Percentiles rank a stretch among this genome's conserved stretches.
These are phyloP conservation scores for Linum trigynum DNA, from an alignment of 345 rosid species.

Conservation along the genomic window DNA sequence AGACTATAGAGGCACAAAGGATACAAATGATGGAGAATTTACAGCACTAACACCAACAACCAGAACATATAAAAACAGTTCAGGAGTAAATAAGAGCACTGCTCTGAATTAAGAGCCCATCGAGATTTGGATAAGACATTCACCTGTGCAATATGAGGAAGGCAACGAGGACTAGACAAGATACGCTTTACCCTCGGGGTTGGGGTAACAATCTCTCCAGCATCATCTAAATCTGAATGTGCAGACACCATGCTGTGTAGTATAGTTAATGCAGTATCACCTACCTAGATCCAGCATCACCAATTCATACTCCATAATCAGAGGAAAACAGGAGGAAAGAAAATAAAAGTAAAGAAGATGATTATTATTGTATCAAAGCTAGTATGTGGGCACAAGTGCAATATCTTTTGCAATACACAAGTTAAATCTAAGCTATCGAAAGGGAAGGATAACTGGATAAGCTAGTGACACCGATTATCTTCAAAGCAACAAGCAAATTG, in stretches of 20 bases:
- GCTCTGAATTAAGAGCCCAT: no score
- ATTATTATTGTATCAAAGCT: no score
- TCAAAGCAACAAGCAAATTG: neutral
- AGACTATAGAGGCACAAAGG: no score
- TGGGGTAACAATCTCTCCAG: conserved; percentile 99
- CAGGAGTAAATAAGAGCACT: neutral
- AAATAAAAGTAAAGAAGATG: neutral
- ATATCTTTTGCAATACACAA: no score
- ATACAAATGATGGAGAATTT: no score
- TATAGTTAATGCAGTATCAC: conserved; percentile 88
- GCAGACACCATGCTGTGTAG: conserved; percentile 97
- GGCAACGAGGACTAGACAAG: conserved; percentile 91
- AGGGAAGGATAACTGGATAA: no score
- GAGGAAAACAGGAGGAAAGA: neutral
- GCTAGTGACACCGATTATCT: no score
- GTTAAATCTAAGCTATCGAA: no score
- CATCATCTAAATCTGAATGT: conserved; percentile 98
- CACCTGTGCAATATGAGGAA: conserved; percentile 99
- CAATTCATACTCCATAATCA: conserved; percentile 7
- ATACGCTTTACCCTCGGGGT: conserved; percentile 95
- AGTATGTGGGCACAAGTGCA: no score
- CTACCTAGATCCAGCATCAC: conserved; percentile 46
- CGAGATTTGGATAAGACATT: neutral
- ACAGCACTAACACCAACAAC: no score
- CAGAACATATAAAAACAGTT: no score